A percentile compares a stretch with the other conserved stretches of the same genome.
Conservation (phyloP, 2,329 filamentous ascomycete species). For the Hysterium pulicare region DNA sequence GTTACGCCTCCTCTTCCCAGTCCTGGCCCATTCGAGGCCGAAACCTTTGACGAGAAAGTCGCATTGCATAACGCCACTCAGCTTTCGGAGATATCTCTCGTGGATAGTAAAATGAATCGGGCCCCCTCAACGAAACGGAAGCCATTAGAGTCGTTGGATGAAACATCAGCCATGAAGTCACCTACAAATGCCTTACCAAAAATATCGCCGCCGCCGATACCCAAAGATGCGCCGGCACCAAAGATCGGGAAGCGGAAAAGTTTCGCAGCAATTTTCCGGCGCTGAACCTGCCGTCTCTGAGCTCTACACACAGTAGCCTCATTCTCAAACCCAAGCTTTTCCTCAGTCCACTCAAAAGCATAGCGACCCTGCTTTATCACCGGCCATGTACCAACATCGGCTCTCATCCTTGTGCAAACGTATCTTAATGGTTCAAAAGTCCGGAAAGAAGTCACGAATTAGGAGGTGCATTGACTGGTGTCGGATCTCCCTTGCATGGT, state of each 20-base stretch:
- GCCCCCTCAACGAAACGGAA: constrained; percentile 9
- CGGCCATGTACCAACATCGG: background rate
- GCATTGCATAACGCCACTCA: constrained; percentile 1
- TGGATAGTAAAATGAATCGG: constrained; percentile 18
- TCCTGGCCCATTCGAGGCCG: constrained; percentile 35
- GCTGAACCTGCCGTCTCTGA: too few relatives aligned
- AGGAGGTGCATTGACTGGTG: too few relatives aligned
- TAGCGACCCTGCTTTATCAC: background rate
- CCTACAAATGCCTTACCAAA: constrained; percentile 6
- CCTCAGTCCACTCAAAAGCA: background rate
- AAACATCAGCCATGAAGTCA: constrained; percentile 14
- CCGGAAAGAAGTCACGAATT: too few relatives aligned
- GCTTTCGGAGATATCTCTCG: constrained; percentile 10
- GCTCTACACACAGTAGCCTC: too few relatives aligned
- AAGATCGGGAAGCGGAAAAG: constrained; percentile 47
- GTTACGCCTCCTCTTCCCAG: constrained; percentile 30
- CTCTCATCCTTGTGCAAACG: background rate
- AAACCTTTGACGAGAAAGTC: constrained; percentile 26
- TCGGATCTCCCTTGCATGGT: background rate
- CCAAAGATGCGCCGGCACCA: constrained; percentile 27
- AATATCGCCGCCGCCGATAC: constrained; percentile 27
- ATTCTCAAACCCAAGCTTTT: too few relatives aligned
- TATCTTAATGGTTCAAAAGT: too few relatives aligned
- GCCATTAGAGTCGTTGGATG: constrained; percentile 6
- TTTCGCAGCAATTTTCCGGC: constrained; percentile 44